A percentile compares a stretch with the other conserved stretches of the same genome.
Evolutionary conservation across 1,284 basidiomycete genomes (phyloP).

Genomic region (Moniliella sp.): DNA sequence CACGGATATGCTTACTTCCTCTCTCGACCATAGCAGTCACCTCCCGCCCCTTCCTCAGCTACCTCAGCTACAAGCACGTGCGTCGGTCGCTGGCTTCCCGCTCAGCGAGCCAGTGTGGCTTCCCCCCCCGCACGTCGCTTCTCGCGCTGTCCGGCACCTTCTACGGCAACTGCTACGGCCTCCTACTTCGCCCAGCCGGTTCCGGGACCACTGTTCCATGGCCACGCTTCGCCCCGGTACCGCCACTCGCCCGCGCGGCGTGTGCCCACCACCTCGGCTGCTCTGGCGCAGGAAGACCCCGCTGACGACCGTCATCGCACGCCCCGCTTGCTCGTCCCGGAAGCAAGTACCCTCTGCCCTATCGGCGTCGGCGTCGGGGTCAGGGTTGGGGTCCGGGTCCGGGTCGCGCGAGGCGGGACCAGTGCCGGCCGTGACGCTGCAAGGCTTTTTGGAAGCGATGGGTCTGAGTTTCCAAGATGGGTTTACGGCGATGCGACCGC

Average conservation of each 20-base stretch:
- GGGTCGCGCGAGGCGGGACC: background rate
- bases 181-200: background rate
- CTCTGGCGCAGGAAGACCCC: too few species aligned
- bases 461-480: slow-evolving; percentile 57
- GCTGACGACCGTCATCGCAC: background rate
- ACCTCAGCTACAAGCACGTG: background rate
- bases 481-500: slow-evolving; percentile 53
- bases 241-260: too few species aligned
- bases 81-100: background rate
- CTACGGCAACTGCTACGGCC: background rate
- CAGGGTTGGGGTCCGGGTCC: too few species aligned
- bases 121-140: too few species aligned
- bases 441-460: slow-evolving; percentile 4
- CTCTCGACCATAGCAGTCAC: background rate
- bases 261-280: too few species aligned
- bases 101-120: too few species aligned
- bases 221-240: too few species aligned
- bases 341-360: background rate
- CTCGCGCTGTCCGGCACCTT: background rate
- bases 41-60: background rate
- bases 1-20: background rate
- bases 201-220: too few species aligned
- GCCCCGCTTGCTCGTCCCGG: background rate
- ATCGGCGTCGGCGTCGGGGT: background rate
- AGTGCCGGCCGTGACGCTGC: background rate